These are phyloP conservation scores for Tillandsia leiboldiana DNA, from an alignment of 176 grass and related monocot genomes.

Conservation along the genomic window DNA sequence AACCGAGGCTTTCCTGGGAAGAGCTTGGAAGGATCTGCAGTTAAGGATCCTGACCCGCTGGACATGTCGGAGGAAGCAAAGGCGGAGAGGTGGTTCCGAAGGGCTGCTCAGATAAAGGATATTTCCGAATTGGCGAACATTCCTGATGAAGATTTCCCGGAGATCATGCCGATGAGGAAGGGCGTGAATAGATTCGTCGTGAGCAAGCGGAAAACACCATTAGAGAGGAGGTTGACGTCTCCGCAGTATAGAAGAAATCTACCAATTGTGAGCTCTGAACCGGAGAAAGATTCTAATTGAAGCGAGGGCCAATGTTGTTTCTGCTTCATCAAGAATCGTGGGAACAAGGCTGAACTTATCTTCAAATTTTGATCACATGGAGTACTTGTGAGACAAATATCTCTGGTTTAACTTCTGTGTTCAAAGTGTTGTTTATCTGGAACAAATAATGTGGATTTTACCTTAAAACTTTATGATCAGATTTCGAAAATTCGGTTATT, in stretches of 20 bases:
- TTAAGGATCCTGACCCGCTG: slow-evolving; percentile 69
- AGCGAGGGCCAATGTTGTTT: slow-evolving; percentile 12
- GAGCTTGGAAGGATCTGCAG: slow-evolving; percentile 77
- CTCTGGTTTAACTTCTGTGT: too few relatives aligned
- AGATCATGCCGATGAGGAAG: slow-evolving; percentile 99
- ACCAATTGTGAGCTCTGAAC: slow-evolving; percentile 58
- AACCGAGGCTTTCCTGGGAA: slow-evolving; percentile 37
- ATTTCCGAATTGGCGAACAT: slow-evolving; percentile 89
- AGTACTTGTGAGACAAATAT: too few relatives aligned
- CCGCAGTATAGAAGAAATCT: slow-evolving; percentile 71
- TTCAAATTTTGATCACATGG: too few relatives aligned
- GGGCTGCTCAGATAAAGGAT: slow-evolving; percentile 86
- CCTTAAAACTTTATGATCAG: too few relatives aligned
- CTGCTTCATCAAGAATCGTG: background rate
- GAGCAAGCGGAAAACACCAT: slow-evolving; percentile 87
- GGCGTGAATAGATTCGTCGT: slow-evolving; percentile 94
- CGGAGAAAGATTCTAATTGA: slow-evolving; percentile 42
- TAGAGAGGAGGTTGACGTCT: slow-evolving; percentile 80
- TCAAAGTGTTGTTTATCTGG: too few relatives aligned
- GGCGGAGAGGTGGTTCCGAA: slow-evolving; percentile 90
- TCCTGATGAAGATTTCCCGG: slow-evolving; percentile 82
- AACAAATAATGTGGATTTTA: too few relatives aligned
- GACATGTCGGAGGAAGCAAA: slow-evolving; percentile 99
- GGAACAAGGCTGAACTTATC: background rate
- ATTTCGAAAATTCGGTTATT: too few relatives aligned